Conservation (phyloP, 257 asterid species). For the Solanum commersonii region DNA sequence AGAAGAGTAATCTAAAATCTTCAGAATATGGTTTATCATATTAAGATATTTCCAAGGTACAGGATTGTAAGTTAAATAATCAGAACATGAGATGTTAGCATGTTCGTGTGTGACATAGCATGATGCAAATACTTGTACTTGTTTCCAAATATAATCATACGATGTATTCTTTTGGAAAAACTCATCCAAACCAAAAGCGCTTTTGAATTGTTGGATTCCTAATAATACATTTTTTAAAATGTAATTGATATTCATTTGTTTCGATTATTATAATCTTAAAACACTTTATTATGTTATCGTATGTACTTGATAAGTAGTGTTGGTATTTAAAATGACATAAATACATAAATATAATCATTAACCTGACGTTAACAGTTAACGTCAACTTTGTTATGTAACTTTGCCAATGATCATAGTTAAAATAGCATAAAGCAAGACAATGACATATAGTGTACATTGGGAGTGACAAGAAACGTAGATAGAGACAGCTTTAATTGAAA, state of each 20-base stretch:
- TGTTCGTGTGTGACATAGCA: neutral
- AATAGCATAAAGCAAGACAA: too few species aligned
- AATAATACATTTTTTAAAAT: neutral
- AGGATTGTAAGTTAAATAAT: neutral
- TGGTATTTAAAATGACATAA: too few species aligned
- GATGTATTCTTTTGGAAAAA: neutral
- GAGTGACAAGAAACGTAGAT: too few species aligned
- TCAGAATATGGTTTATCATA: neutral
- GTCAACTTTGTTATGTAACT: too few species aligned
- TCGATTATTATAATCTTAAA: neutral
- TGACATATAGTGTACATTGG: too few species aligned
- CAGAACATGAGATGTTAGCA: neutral
- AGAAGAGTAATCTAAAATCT: too few species aligned
- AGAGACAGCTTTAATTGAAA: too few species aligned
- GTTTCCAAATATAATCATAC: neutral
- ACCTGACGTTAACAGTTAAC: too few species aligned
- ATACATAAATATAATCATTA: too few species aligned
- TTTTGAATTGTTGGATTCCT: neutral
- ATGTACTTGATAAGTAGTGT: too few species aligned
- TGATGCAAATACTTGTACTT: neutral
- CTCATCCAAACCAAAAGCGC: neutral
- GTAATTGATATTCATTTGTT: neutral
- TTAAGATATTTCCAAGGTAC: neutral
- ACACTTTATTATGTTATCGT: neutral
- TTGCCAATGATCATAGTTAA: too few species aligned